A percentile compares a stretch with the other conserved stretches of the same genome.
phyloP scores from a whole-genome alignment of 306 rosid species.

The Glycine soja region DNA sequence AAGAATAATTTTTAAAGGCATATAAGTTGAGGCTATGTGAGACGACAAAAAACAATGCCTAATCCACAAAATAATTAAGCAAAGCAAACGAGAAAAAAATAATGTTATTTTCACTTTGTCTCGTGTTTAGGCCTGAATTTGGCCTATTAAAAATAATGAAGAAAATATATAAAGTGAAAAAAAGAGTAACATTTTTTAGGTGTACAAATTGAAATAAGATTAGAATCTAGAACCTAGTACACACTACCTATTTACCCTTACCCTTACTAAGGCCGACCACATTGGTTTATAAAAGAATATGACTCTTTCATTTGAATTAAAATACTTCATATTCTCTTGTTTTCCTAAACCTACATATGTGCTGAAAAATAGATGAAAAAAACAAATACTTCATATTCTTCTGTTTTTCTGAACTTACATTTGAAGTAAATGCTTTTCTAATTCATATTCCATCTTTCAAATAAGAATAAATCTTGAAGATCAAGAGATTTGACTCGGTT shows the following conservation, averaged over 20 bases:
- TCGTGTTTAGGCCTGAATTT: background rate
- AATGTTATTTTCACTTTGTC: background rate
- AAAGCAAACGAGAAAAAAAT: background rate
- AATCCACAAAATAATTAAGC: background rate
- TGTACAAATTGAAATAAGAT: no score
- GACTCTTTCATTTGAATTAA: background rate
- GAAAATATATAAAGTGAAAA: no score
- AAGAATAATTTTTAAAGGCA: background rate
- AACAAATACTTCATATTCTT: background rate
- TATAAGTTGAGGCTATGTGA: no score
- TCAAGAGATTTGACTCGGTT: no score
- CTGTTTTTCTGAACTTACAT: no score
- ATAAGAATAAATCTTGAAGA: no score
- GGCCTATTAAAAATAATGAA: background rate
- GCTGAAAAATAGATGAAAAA: background rate
- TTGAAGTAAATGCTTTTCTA: background rate
- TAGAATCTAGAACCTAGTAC: no score
- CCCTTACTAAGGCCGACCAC: no score
- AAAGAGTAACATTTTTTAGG: background rate
- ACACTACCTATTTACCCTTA: no score
- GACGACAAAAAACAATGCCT: background rate
- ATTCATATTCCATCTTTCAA: background rate
- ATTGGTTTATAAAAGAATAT: no score
- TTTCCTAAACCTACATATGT: background rate
- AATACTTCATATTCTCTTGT: background rate